Base-by-base conservation (phyloP, 2,329 filamentous ascomycete species). In the Scytalidium lignicola region DNA sequence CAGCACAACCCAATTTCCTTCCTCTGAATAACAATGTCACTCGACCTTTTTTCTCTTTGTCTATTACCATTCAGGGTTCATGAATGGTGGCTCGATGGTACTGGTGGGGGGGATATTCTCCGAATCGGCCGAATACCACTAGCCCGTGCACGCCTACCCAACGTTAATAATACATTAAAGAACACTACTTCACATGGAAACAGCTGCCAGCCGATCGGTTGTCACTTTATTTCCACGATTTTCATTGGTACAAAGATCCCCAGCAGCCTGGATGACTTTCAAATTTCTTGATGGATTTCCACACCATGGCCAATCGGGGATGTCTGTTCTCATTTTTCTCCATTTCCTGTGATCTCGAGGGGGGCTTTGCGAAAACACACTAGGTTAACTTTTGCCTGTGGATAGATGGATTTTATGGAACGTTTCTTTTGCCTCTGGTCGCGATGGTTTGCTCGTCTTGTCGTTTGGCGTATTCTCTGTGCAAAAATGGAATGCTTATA, bases 21-120 rank as follows among this genome's bases (percentile, higher is more conserved):
- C 4, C 15, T 13, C n/a, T 15, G 5, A 13, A 37, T 65, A 69
- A 66, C 70, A 67, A 48, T 51, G 49, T 47, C 45, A 44, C 57
- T 59, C 57, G 52, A 50, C 58, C 59, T 59, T 40, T 43, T 37
- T 54, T 42, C 48, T 48, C 41, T 51, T 21, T 23, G 50, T 51
- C 50, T 51, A 51, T 48, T 55, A 44, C 23, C 45, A 21, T 47
- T 44, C 29, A 8, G 40, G 47, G 46, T 48, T 19, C 39, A 50
- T 44, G 45, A 43, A 52, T 17, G 32, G 32, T n/a, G 32, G 32
- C n/a, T 37, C 32, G 32, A 37, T n/a, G 32, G n/a, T 4, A 17
- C 32, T 37, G 10, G 23, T 26, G 23, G 23, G 23, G 23, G 23
- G 23, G 32, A 37, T 37, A 37, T 37, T 37, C n/a, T 15, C n/a